Evolutionary conservation across 257 asterid species (phyloP).

Genomic region (Fraxinus americana): DNA sequence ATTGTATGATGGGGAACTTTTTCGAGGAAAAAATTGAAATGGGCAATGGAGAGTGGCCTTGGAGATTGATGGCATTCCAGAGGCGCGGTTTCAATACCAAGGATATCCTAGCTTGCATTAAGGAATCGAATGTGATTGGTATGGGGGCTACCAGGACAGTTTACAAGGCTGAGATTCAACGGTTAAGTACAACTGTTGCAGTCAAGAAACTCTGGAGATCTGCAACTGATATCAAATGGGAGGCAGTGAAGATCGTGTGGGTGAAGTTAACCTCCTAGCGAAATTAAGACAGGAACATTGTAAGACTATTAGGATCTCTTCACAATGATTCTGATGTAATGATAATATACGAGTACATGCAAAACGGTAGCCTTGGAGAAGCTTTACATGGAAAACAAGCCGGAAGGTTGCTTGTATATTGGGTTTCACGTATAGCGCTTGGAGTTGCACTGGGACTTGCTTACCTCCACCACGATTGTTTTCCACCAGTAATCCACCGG

Average conservation of each 20-base stretch:
- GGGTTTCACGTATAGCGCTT: conserved; percentile 68
- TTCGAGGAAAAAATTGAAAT: conserved; percentile 53
- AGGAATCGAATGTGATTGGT: conserved; percentile 68
- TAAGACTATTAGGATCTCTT: conserved; percentile 61
- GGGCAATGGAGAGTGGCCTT: conserved; percentile 63
- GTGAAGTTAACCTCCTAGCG: conserved; percentile 67
- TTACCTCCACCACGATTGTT: conserved; percentile 66
- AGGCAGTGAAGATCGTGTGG: conserved; percentile 53
- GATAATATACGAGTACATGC: conserved; percentile 65
- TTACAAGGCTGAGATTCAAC: conserved; percentile 58
- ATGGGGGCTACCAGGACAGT: conserved; percentile 75
- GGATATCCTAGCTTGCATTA: conserved; percentile 58
- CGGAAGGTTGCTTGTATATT: conserved; percentile 55
- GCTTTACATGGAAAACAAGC: conserved; percentile 61
- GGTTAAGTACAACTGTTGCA: conserved; percentile 51
- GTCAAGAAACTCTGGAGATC: conserved; percentile 73
- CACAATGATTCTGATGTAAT: conserved; percentile 61
- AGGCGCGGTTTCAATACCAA: conserved; percentile 57
- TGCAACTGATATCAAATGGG: conserved; percentile 55
- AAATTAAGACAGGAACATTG: conserved; percentile 65
- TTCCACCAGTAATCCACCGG: conserved; percentile 61
- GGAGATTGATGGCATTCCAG: conserved; percentile 84
- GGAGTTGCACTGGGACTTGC: conserved; percentile 73
- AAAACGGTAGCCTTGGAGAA: conserved; percentile 68
- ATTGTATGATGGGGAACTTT: conserved; percentile 64